These are phyloP conservation scores for Rhizomucor miehei DNA, from an alignment of 371 early-diverging fungal genomes.

Conservation along the genomic window DNA sequence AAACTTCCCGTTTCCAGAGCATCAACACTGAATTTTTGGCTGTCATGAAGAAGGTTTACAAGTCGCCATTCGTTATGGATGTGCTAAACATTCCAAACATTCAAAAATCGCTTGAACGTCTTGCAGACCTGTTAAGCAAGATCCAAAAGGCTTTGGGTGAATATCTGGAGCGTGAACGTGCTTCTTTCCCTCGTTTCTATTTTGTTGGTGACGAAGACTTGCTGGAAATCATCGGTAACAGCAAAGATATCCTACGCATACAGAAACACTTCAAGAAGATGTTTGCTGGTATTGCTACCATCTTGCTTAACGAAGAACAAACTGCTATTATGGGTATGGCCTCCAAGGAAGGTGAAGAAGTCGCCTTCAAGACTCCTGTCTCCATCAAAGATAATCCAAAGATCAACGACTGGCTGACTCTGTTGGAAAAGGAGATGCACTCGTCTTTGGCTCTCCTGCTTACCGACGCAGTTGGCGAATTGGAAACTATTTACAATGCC, in stretches of 20 bases:
- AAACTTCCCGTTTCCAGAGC: conserved; percentile 91
- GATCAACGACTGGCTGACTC: conserved; percentile 96
- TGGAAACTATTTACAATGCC: conserved; percentile 65
- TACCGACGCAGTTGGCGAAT: conserved; percentile 67
- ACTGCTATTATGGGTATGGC: conserved; percentile 79
- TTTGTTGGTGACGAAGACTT: conserved; percentile 99
- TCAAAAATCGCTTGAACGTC: conserved; percentile 92
- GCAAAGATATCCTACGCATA: conserved; percentile 91
- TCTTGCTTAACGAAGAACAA: conserved; percentile 77
- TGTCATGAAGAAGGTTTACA: conserved; percentile 97
- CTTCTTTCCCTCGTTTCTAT: conserved; percentile 98
- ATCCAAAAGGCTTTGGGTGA: conserved; percentile 99
- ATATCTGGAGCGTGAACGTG: conserved; percentile 95
- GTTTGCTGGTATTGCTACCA: conserved; percentile 96
- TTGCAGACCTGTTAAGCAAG: conserved; percentile 89
- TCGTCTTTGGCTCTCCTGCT: conserved; percentile 77
- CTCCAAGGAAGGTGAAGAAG: conserved; percentile 92
- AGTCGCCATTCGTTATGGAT: conserved; percentile 94
- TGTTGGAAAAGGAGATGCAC: conserved; percentile 94
- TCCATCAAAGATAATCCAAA: conserved; percentile 80
- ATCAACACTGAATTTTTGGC: conserved; percentile 97
- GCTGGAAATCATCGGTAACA: conserved; percentile 98
- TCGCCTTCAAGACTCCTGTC: conserved; percentile 78
- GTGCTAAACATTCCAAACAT: conserved; percentile 91
- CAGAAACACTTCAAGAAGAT: conserved; percentile 99